phyloP scores from a whole-genome alignment of 371 early-diverging fungal genomes.

The Furculomyces boomerangus region DNA sequence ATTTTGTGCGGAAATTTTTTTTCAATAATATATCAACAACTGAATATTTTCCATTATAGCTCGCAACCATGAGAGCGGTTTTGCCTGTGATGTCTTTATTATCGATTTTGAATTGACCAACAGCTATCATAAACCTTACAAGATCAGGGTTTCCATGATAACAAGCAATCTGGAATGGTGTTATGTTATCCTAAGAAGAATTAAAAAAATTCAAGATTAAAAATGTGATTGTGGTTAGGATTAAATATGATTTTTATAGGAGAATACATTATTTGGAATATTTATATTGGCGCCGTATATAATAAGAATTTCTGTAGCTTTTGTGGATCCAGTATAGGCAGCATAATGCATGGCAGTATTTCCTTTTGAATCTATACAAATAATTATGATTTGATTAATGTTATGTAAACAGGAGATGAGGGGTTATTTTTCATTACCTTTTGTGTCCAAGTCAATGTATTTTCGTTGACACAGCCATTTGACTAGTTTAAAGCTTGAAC shows the following conservation, averaged over 20 bases:
- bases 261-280: neutral
- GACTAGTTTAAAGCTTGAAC: neutral
- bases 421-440: neutral
- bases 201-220: neutral
- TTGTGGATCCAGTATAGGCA: neutral
- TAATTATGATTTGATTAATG: neutral
- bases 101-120: neutral
- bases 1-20: slow-evolving; percentile 5
- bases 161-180: slow-evolving; percentile 11
- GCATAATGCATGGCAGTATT: slow-evolving; percentile 2
- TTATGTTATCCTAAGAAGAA: neutral
- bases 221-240: neutral
- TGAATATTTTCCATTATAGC: slow-evolving; percentile 17
- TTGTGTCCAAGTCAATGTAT: neutral
- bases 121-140: slow-evolving; percentile 1
- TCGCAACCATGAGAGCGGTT: slow-evolving; percentile 20
- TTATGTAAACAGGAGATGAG: neutral
- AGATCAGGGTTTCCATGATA: slow-evolving; percentile 12
- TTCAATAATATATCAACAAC: slow-evolving; percentile 7
- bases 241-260: neutral
- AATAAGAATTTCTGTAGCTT: neutral
- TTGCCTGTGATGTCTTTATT: slow-evolving; percentile 12
- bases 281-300: neutral
- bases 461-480: neutral
- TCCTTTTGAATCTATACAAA: neutral